Evolutionary conservation across 208 protist species (phyloP).

Genomic region (Trypanosoma congolense): DNA sequence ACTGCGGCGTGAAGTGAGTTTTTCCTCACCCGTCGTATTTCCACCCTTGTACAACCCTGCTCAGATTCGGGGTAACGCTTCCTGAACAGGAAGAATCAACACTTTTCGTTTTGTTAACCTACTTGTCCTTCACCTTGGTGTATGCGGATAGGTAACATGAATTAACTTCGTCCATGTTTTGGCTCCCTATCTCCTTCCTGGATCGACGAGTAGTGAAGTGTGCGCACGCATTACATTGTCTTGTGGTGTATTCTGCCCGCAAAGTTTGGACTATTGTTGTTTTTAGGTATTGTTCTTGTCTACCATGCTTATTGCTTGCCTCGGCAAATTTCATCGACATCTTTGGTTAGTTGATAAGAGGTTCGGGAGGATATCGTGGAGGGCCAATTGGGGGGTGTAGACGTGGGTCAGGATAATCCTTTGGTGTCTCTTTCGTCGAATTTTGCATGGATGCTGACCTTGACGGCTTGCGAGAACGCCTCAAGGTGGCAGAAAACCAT

Average conservation of each 20-base stretch:
- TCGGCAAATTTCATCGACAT: too few species aligned
- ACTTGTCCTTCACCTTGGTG: neutral
- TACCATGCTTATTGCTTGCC: too few species aligned
- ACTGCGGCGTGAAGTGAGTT: conserved; percentile 64
- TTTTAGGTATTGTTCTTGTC: too few species aligned
- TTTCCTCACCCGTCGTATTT: conserved; percentile 68
- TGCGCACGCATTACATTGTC: too few species aligned
- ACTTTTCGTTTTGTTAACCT: neutral
- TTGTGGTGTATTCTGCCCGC: too few species aligned
- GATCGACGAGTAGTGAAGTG: too few species aligned
- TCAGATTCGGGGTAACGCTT: too few species aligned
- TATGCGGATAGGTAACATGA: too few species aligned
- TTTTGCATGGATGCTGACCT: conserved; percentile 21
- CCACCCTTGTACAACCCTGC: conserved; percentile 66
- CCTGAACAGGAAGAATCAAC: neutral
- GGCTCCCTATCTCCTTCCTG: too few species aligned
- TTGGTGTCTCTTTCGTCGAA: neutral
- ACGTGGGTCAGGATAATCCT: neutral
- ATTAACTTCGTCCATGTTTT: too few species aligned
- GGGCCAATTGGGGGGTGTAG: neutral
- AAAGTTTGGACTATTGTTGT: too few species aligned
- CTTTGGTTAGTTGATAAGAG: too few species aligned
- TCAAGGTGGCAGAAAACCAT: conserved; percentile 33
- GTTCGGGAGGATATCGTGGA: neutral
- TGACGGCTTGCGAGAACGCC: conserved; percentile 23